Conservation (phyloP, 2,329 filamentous ascomycete species). For the Xylariaceae sp. region DNA sequence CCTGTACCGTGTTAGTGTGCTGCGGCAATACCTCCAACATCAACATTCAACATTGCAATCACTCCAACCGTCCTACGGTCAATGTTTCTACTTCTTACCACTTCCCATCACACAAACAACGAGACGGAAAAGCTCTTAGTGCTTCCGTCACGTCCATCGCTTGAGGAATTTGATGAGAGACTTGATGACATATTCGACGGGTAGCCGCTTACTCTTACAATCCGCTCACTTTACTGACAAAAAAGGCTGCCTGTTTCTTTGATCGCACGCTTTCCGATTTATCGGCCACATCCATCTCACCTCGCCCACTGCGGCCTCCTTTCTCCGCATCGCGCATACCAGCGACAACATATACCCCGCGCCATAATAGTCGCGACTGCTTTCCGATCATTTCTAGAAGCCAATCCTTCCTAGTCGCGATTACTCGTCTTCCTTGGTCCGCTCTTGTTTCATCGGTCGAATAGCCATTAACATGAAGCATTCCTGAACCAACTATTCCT, state of each 20-base stretch:
- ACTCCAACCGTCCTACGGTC: background rate
- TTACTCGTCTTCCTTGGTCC: constrained; percentile 3
- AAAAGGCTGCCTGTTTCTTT: constrained; percentile 1
- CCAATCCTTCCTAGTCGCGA: constrained; percentile 1
- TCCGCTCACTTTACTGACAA: background rate
- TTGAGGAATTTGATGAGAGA: background rate
- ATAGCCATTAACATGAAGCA: constrained; percentile 23
- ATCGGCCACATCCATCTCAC: background rate
- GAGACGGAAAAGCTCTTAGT: background rate
- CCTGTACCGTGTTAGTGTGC: too few species aligned
- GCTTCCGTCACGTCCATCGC: background rate
- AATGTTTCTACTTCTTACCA: background rate
- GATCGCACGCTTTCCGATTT: background rate
- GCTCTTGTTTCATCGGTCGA: background rate
- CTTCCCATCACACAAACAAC: background rate
- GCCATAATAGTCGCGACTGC: background rate
- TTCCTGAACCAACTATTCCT: constrained; percentile 7
- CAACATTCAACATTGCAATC: constrained; percentile 2
- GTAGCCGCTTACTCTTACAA: background rate
- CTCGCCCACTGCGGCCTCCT: background rate
- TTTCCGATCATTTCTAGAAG: background rate
- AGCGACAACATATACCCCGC: background rate
- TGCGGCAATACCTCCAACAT: background rate
- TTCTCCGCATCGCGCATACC: background rate
- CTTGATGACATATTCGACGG: background rate